These are phyloP conservation scores for Wickerhamia fluorescens DNA, from an alignment of 805 yeast genomes.

Conservation along the genomic window DNA sequence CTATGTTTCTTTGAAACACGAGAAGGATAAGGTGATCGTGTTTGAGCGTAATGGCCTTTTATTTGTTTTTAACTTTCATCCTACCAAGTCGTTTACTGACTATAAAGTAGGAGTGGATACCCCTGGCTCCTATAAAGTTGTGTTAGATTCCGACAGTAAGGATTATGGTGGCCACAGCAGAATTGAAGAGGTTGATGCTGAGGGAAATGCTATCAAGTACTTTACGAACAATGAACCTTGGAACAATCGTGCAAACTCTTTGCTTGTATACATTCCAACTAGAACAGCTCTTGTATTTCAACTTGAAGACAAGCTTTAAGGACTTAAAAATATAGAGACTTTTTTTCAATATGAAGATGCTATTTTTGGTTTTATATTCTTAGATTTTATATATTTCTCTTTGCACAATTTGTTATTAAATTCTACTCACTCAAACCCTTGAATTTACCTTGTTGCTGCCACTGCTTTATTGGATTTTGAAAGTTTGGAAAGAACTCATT, in stretches of 20 bases:
- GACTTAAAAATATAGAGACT: no score
- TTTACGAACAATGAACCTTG: constrained; percentile 71
- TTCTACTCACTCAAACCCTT: constrained; percentile 2
- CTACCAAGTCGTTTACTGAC: constrained; percentile 73
- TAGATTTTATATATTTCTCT: no score
- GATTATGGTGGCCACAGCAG: constrained; percentile 80
- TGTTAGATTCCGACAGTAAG: constrained; percentile 64
- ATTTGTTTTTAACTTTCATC: constrained; percentile 88
- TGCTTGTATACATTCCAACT: constrained; percentile 77
- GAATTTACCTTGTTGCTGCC: constrained; percentile 21
- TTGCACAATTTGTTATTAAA: no score
- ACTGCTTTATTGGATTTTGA: constrained; percentile 32
- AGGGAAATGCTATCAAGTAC: constrained; percentile 38
- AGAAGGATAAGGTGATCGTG: constrained; percentile 79
- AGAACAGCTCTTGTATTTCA: constrained; percentile 44
- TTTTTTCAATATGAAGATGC: no score
- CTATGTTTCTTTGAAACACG: constrained; percentile 82
- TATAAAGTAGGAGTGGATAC: constrained; percentile 85
- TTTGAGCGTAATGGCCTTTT: constrained; percentile 83
- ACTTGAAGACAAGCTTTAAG: constrained; percentile 4
- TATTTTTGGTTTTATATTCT: no score
- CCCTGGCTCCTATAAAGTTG: constrained; percentile 69
- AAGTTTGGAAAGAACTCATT: constrained; percentile 28
- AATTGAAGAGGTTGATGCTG: constrained; percentile 39
- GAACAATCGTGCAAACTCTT: constrained; percentile 71